Base-by-base conservation (phyloP, 2,329 filamentous ascomycete genomes). In the Aspergillus chevalieri region DNA sequence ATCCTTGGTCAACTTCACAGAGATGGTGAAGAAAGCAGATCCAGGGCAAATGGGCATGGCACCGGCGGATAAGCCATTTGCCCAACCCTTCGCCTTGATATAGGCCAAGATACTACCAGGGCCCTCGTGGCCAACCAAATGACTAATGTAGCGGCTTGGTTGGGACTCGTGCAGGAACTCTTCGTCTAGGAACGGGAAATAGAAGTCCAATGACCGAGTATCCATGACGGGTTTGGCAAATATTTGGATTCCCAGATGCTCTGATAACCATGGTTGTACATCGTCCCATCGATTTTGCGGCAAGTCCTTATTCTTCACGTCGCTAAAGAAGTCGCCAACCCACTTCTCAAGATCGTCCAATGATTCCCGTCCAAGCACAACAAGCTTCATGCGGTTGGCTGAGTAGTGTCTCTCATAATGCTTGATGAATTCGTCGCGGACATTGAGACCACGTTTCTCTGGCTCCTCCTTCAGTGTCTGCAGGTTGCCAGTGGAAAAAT, bases 191-290 rank as follows among this genome's bases (percentile, higher is more conserved):
- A 89, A 94, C 1, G 88, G 85, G 65, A 96, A 95, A 53, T 81
- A 84, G 43, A 96, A 79, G 52, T 87, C 87, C 53, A 96, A 71
- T 47, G 86, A 84, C 49, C 89, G 80, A 15, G 83, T 85, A 56
- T 96, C 89, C 84, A 94, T 91, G 41, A 96, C 90, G 0, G 91
- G 91, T 72, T 93, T 95, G 22, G 87, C 88, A 65, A 92, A 95
- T 47, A 87, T 83, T 66, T 92, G 86, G 33, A 83, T 86, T 46
- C 75, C 71, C 51, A 87, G 72, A 61, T 88, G 78, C 10, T 81
- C 75, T 44, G 78, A 70, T 6, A 78, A 78, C 55, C 80, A 82
- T 2, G 83, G 79, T 33, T 79, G 74, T 48, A 84, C 74, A 55
- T 74, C 74, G 60, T 86, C 83, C 84, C 84, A 87, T 48, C 83